Evolutionary conservation across 163 green algal species (phyloP).

Genomic region (Picocystis sp.): DNA sequence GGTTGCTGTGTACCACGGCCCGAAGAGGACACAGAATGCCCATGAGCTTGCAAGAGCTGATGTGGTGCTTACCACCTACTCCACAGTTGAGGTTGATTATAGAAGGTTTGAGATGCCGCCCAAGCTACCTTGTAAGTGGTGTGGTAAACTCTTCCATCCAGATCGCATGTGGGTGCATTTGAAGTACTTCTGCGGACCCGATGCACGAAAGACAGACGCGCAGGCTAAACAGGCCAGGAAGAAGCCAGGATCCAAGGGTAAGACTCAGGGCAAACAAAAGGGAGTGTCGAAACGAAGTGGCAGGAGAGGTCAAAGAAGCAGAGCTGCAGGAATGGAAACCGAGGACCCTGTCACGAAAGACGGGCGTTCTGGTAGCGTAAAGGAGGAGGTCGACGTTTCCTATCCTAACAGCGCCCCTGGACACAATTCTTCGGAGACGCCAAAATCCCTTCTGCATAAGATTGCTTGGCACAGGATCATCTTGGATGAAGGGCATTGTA

Average conservation of each 20-base stretch:
- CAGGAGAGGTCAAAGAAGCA: conserved; percentile 10
- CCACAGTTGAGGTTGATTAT: conserved; percentile 69
- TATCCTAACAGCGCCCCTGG: background rate
- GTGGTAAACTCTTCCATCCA: conserved; percentile 57
- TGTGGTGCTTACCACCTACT: conserved; percentile 74
- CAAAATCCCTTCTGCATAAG: conserved; percentile 8
- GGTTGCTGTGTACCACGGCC: conserved; percentile 68
- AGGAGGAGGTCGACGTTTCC: conserved; percentile 7
- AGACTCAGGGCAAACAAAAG: conserved; percentile 1
- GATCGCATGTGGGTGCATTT: conserved; percentile 58
- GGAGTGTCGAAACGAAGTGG: conserved; percentile 6
- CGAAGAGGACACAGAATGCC: conserved; percentile 31
- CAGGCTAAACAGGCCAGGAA: conserved; percentile 8
- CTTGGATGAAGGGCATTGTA: conserved; percentile 76
- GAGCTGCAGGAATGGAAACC: background rate
- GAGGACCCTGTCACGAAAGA: conserved; percentile 2
- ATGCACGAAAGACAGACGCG: conserved; percentile 48
- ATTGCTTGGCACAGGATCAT: conserved; percentile 59
- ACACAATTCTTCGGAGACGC: background rate
- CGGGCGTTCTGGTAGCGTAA: background rate
- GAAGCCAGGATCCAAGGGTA: conserved; percentile 10
- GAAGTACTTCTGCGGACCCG: conserved; percentile 82
- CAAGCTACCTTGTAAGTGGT: conserved; percentile 61
- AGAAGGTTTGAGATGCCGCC: conserved; percentile 40
- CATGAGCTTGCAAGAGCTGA: conserved; percentile 41